Base-by-base conservation (phyloP, 352 stramenopile species). In the Phytophthora meadii region DNA sequence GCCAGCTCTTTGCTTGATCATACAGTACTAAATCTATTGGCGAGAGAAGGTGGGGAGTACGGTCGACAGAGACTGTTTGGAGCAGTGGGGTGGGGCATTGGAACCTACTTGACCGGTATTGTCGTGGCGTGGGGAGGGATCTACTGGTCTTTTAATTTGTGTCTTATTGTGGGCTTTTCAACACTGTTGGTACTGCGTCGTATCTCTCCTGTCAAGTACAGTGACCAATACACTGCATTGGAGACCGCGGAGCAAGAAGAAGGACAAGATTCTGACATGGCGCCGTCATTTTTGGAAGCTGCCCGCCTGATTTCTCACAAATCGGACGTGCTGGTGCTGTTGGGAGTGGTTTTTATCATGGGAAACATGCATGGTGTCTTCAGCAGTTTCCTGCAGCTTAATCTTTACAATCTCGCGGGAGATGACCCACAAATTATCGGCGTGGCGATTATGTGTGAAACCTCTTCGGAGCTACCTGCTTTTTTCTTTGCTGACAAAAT, bases 401-500 rank as follows among this genome's bases (percentile, higher is more conserved):
- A 94, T 50, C 52, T 94, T 27, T 92, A 89, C 81, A 91, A 94
- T 61, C 68, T 94, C 5, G 87, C 80, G 44, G 77, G 74, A 36
- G 68, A 81, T 17, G 82, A 91, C 51, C 65, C 83, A 27, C 70
- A 85, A 46, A 90, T 94, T 63, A 88, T 94, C 36, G 83, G 86
- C 12, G 70, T 90, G 2, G 82, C 78, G 6, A 90, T 90, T 48
- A 76, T 87, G 76, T 88, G 81, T 41, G 82, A 94, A 65, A 94
- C 83, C 3, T 65, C 79, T 3, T 92, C 83, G 5, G 85, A 94
- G 70, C 69, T 94, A 5, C 85, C 85, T 22, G 83, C 83, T 3
- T 94, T 94, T 51, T 94, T 92, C 61, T 91, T 81, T 54, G 84
- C 85, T 22, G 72, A 91, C 49, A 65, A 61, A 32, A 87, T 92